Percentiles rank a stretch among this genome's conserved stretches.
phyloP scores from a whole-genome alignment of 2,329 filamentous ascomycete species.

The Chaetomium sp. region DNA sequence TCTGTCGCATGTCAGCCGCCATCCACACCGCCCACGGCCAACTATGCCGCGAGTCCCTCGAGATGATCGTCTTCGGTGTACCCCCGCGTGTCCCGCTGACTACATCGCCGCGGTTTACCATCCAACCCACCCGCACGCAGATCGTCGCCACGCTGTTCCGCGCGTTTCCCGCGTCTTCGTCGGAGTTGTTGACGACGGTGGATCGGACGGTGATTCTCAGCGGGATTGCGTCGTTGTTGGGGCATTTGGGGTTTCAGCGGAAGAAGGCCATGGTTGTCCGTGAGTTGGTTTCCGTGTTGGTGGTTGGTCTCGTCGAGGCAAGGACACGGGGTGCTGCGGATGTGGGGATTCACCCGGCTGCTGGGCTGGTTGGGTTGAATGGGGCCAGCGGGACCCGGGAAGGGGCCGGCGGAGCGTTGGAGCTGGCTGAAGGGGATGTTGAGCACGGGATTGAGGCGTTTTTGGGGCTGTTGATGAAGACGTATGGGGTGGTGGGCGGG shows the following conservation, averaged over 20 bases:
- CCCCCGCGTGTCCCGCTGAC: slow-evolving; percentile 44
- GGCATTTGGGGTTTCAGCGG: slow-evolving; percentile 69
- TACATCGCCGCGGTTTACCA: slow-evolving; percentile 49
- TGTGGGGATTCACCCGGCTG: slow-evolving; percentile 89
- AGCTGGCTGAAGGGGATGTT: slow-evolving; percentile 58
- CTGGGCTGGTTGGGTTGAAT: slow-evolving; percentile 70
- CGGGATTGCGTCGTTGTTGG: slow-evolving; percentile 81
- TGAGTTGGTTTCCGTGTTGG: slow-evolving; percentile 75
- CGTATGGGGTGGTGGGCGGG: slow-evolving; percentile 55
- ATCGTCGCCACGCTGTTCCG: slow-evolving; percentile 61
- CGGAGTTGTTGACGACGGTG: slow-evolving; percentile 62
- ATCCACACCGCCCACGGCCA: slow-evolving; percentile 60
- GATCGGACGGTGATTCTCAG: slow-evolving; percentile 76
- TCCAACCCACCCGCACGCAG: slow-evolving; percentile 52
- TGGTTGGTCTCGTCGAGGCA: slow-evolving; percentile 81
- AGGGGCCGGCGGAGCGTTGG: slow-evolving; percentile 33
- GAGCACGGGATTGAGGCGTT: slow-evolving; percentile 61
- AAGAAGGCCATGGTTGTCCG: slow-evolving; percentile 89
- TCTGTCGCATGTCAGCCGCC: slow-evolving; percentile 62
- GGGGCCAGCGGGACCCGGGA: slow-evolving; percentile 32
- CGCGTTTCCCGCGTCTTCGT: slow-evolving; percentile 61
- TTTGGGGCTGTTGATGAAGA: slow-evolving; percentile 53
- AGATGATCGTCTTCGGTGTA: slow-evolving; percentile 59
- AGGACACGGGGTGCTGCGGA: slow-evolving; percentile 92
- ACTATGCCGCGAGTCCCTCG: slow-evolving; percentile 53